These are phyloP conservation scores for Daldinia decipiens DNA, from an alignment of 495 filamentous ascomycete species.

Conservation along the genomic window DNA sequence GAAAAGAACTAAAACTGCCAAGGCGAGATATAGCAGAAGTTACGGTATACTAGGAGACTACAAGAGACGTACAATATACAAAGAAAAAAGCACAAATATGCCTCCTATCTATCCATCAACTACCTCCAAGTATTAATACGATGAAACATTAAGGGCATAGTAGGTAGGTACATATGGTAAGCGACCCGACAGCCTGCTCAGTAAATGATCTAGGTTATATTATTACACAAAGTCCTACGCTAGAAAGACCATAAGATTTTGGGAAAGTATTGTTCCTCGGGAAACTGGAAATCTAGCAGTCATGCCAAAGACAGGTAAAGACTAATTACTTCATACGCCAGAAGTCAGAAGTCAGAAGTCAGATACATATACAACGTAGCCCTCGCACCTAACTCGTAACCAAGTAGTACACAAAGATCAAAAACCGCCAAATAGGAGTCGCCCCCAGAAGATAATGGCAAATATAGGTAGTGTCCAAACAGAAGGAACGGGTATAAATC, in stretches of 20 bases:
- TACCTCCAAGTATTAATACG: neutral
- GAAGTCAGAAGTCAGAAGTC: neutral
- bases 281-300: too few relatives aligned
- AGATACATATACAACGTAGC: neutral
- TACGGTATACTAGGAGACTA: neutral
- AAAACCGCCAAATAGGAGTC: conserved; percentile 1
- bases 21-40: neutral
- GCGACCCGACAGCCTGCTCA: neutral
- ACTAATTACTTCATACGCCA: neutral
- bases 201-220: neutral
- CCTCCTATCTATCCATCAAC: too few relatives aligned
- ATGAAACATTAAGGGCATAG: neutral
- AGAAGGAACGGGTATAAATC: conserved; percentile 6
- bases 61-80: too few relatives aligned
- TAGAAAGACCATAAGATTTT: neutral
- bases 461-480: neutral
- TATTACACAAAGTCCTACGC: conserved; percentile 1
- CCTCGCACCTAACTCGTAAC: neutral
- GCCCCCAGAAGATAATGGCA: conserved; percentile 5
- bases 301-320: neutral
- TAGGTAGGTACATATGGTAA: neutral
- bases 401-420: neutral
- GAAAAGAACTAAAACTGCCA: neutral
- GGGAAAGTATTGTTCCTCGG: neutral
- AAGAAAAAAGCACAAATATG: too few relatives aligned